These are phyloP conservation scores for Rhynchosporium graminicola DNA, from an alignment of 2,329 filamentous ascomycete genomes.

Conservation along the genomic window DNA sequence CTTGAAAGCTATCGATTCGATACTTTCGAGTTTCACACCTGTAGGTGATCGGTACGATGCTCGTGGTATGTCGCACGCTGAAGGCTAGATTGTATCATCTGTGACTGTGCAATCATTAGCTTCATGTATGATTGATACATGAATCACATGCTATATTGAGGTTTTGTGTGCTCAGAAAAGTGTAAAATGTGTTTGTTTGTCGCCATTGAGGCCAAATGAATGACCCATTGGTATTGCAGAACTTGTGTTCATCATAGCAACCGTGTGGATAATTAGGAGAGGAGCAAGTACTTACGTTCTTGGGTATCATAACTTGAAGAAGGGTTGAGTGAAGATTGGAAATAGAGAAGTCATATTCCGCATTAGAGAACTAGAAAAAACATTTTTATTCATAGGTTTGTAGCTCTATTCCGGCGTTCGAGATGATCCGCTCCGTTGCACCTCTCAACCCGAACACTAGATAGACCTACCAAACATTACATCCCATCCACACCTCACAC, in stretches of 20 bases:
- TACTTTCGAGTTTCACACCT: slow-evolving; percentile 50
- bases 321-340: slow-evolving; percentile 1
- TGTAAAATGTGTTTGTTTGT: slow-evolving; percentile 38
- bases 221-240: slow-evolving; percentile 21
- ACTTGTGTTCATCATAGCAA: slow-evolving; percentile 17
- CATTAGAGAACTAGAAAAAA: neutral
- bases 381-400: neutral
- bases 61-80: slow-evolving; percentile 17
- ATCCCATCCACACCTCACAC: neutral
- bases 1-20: slow-evolving; percentile 51
- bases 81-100: slow-evolving; percentile 12
- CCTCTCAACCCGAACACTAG: neutral
- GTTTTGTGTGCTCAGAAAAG: slow-evolving; percentile 33
- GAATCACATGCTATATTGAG: neutral
- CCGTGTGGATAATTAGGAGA: neutral
- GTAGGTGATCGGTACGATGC: slow-evolving; percentile 51
- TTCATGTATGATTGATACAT: neutral
- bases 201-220: slow-evolving; percentile 28
- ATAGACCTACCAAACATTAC: neutral
- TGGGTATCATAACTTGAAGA: neutral
- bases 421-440: slow-evolving; percentile 5
- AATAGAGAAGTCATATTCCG: neutral
- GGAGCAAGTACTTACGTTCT: slow-evolving; percentile 1
- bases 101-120: slow-evolving; percentile 1
- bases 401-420: neutral